These are phyloP conservation scores for Xylaria flabelliformis DNA, from an alignment of 495 filamentous ascomycete genomes.

Conservation along the genomic window DNA sequence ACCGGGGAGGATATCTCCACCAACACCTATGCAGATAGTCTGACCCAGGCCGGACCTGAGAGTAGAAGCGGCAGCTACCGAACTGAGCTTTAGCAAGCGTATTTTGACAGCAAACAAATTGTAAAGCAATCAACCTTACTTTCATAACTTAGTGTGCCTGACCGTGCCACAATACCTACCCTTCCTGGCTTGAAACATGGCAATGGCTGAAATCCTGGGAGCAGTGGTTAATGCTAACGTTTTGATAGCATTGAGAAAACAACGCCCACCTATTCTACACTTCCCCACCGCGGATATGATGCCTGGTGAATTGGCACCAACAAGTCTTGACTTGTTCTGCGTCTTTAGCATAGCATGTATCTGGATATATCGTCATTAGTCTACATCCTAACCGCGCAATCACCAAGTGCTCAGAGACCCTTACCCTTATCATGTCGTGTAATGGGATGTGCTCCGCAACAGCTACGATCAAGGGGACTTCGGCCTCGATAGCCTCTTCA, in stretches of 20 bases:
- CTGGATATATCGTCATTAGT: conserved; percentile 37
- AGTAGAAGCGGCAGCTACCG: conserved; percentile 74
- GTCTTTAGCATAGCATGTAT: conserved; percentile 79
- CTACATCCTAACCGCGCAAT: not conserved
- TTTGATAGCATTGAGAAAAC: not conserved
- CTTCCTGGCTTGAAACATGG: conserved; percentile 75
- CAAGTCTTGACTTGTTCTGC: conserved; percentile 79
- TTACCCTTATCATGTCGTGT: conserved; percentile 81
- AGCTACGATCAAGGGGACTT: conserved; percentile 85
- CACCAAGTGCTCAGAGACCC: conserved; percentile 26
- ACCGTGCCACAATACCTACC: conserved; percentile 86
- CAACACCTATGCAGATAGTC: conserved; percentile 85
- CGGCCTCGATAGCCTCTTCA: conserved; percentile 86
- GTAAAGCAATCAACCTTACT: conserved; percentile 27
- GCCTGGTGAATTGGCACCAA: conserved; percentile 87
- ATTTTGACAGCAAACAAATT: not conserved
- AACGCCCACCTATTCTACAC: conserved; percentile 71
- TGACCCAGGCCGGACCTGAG: conserved; percentile 84
- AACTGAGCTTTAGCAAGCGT: not conserved
- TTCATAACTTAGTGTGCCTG: conserved; percentile 88
- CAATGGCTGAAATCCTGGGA: conserved; percentile 75
- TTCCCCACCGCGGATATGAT: conserved; percentile 83
- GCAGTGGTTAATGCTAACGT: not conserved
- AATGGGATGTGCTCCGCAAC: conserved; percentile 92
- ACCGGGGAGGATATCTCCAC: conserved; percentile 82